Percentiles rank a stretch among this genome's conserved stretches.
These are phyloP conservation scores for Neonectria coccinea DNA, from an alignment of 2,329 filamentous ascomycete genomes.

Conservation along the genomic window DNA sequence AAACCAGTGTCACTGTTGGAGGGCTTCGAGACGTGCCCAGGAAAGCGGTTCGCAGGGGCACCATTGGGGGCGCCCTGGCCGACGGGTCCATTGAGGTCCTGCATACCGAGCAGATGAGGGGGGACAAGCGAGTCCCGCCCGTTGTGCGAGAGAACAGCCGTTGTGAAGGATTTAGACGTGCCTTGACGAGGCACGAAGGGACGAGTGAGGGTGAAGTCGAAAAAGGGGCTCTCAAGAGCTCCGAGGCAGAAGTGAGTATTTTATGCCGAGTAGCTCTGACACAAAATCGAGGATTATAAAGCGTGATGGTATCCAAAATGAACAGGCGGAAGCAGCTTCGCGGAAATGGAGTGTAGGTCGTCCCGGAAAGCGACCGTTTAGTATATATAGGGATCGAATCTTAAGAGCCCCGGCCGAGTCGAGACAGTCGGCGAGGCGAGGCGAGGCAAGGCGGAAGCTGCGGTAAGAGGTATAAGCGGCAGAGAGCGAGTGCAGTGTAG, in stretches of 20 bases:
- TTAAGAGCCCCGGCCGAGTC: conserved; percentile 42
- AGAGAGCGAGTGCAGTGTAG: conserved; percentile 44
- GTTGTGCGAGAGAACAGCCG: conserved; percentile 82
- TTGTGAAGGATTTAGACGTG: conserved; percentile 76
- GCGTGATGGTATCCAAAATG: conserved; percentile 39
- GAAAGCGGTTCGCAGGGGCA: conserved; percentile 72
- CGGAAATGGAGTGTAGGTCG: conserved; percentile 36
- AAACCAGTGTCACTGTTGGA: conserved; percentile 89
- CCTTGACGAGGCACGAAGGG: conserved; percentile 48
- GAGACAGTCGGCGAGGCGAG: conserved; percentile 34
- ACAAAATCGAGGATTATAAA: conserved; percentile 42
- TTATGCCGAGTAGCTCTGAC: conserved; percentile 39
- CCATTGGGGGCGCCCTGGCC: conserved; percentile 53
- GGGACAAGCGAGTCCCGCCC: conserved; percentile 88
- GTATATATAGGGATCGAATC: conserved; percentile 45
- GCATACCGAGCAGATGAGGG: conserved; percentile 91
- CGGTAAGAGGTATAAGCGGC: conserved; percentile 36
- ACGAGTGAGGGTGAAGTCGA: conserved; percentile 26
- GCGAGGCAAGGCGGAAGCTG: conserved; percentile 36
- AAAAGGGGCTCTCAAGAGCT: conserved; percentile 31
- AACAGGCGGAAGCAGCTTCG: conserved; percentile 31
- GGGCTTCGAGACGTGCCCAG: conserved; percentile 81
- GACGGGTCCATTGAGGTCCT: conserved; percentile 79
- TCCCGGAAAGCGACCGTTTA: conserved; percentile 43
- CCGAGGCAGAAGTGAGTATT: conserved; percentile 35